Conservation (phyloP, 305 asterid species). For the Ajuga reptans region DNA sequence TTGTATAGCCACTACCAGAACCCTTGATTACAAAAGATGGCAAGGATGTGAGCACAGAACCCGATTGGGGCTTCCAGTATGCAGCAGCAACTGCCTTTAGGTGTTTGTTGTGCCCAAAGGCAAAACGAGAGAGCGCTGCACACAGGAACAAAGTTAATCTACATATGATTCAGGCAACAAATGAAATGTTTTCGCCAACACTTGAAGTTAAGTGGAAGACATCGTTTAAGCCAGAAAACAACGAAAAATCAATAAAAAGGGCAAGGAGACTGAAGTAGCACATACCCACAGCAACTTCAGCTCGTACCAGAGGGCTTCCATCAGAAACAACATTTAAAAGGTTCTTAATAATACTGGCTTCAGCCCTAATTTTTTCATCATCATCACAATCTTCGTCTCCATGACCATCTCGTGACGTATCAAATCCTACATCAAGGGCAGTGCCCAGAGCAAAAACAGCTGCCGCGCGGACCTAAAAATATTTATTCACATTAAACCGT, state of each 20-base stretch:
- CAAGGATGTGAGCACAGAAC: constrained; percentile 68
- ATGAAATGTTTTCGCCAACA: neutral
- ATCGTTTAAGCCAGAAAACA: neutral
- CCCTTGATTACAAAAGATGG: constrained; percentile 70
- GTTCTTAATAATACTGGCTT: constrained; percentile 61
- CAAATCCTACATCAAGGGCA: constrained; percentile 72
- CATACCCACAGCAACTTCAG: constrained; percentile 97
- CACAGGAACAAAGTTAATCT: constrained; percentile 9
- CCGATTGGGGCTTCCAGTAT: constrained; percentile 74
- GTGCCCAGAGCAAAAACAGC: constrained; percentile 94
- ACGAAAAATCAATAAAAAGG: neutral
- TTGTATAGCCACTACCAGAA: constrained; percentile 73
- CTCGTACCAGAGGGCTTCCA: constrained; percentile 97
- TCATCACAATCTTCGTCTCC: constrained; percentile 83
- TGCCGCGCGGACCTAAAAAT: constrained; percentile 78
- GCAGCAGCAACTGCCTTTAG: constrained; percentile 89
- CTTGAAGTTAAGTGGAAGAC: neutral
- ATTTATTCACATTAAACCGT: constrained; percentile 18
- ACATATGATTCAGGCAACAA: neutral
- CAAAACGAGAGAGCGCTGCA: constrained; percentile 96
- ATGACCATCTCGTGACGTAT: constrained; percentile 63
- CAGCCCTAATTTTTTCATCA: constrained; percentile 84
- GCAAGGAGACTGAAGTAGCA: constrained; percentile 9
- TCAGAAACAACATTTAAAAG: constrained; percentile 77
- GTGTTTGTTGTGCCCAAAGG: constrained; percentile 89